phyloP scores from a whole-genome alignment of 176 grass and related monocot genomes.

The Carex parvula region DNA sequence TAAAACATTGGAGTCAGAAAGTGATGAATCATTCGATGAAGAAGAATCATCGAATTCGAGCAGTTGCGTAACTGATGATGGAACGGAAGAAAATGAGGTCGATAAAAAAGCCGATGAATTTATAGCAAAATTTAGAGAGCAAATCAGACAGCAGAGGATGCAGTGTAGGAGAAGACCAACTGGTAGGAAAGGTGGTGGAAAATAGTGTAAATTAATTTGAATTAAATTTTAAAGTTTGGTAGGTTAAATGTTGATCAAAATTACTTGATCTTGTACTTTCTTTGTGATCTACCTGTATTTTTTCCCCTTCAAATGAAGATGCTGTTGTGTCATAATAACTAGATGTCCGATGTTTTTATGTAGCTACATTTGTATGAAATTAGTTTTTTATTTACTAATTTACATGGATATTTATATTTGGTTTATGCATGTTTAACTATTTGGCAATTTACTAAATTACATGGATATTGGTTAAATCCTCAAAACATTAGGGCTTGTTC shows the following conservation, averaged over 20 bases:
- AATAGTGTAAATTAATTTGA: slow-evolving; percentile 15
- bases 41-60: slow-evolving; percentile 43
- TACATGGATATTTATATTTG: not conserved
- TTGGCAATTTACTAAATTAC: not conserved
- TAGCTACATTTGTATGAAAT: not conserved
- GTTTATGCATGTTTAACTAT: not conserved
- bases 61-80: slow-evolving; percentile 29
- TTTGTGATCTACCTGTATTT: not conserved
- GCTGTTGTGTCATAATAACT: no score
- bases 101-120: slow-evolving; percentile 94
- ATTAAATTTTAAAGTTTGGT: not conserved
- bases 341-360: no score
- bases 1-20: slow-evolving; percentile 20
- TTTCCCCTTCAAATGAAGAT: not conserved
- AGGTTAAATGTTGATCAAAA: slow-evolving; percentile 16
- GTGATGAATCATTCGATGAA: slow-evolving; percentile 28
- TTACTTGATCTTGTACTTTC: slow-evolving; percentile 12
- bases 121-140: slow-evolving; percentile 92
- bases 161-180: slow-evolving; percentile 23
- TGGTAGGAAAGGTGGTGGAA: slow-evolving; percentile 3
- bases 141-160: slow-evolving; percentile 72
- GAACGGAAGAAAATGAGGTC: slow-evolving; percentile 45
- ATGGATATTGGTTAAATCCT: not conserved
- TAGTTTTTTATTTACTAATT: not conserved
- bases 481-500: not conserved